Conservation (phyloP, 257 asterid genomes). For the Solanum neorickii region DNA sequence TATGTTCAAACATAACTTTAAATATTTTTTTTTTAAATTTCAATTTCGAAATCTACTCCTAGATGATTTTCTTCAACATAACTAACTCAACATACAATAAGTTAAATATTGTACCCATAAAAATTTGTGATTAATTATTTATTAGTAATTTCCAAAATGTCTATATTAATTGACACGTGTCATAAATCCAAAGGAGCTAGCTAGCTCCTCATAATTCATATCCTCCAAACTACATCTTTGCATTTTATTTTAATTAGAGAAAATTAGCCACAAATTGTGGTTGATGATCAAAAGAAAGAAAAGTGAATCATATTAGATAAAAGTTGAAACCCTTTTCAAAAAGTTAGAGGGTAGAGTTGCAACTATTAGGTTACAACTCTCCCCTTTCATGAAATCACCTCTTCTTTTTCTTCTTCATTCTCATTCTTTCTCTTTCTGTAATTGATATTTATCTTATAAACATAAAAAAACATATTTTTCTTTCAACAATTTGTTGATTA, state of each 20-base stretch:
- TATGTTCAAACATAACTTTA: too few relatives aligned
- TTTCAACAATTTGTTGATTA: neutral
- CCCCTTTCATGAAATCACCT: neutral
- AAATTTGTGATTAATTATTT: too few relatives aligned
- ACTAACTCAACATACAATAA: neutral
- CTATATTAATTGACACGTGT: neutral
- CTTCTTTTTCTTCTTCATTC: neutral
- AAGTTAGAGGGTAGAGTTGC: neutral
- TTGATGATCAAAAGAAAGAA: neutral
- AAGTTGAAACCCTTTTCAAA: neutral
- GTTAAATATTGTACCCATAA: neutral
- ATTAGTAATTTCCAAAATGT: too few relatives aligned
- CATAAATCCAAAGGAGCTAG: neutral
- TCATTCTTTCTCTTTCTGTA: neutral
- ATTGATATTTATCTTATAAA: neutral
- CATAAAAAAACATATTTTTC: neutral
- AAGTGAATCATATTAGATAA: neutral
- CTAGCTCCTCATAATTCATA: neutral
- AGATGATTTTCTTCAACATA: neutral
- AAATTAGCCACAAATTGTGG: neutral
- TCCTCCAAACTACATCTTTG: neutral
- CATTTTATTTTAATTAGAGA: neutral
- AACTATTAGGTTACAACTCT: neutral
- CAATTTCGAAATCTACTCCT: neutral
- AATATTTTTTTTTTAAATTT: too few relatives aligned